A percentile compares a stretch with the other conserved stretches of the same genome.
These are phyloP conservation scores for Nakazawaea sp. DNA, from an alignment of 805 yeast species.

Conservation along the genomic window DNA sequence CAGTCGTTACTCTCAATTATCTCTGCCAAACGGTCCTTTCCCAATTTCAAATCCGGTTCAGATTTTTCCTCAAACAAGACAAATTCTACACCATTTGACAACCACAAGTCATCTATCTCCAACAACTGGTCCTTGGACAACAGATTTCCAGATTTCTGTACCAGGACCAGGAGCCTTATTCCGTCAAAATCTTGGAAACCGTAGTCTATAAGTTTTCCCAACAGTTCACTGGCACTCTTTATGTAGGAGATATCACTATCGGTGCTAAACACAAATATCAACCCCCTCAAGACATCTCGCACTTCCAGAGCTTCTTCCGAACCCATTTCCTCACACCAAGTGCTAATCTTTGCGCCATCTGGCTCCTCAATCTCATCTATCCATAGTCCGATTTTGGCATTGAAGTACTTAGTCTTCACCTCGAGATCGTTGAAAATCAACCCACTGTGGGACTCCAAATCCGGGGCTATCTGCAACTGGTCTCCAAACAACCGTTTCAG, in stretches of 20 bases:
- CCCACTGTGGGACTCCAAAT: constrained; percentile 17
- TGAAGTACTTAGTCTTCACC: constrained; percentile 20
- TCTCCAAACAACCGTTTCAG: constrained; percentile 14
- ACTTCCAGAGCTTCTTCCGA: constrained; percentile 32
- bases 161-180: constrained; percentile 29
- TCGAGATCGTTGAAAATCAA: constrained; percentile 17
- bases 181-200: constrained; percentile 24
- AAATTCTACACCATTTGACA: constrained; percentile 35
- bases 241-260: constrained; percentile 18
- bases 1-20: constrained; percentile 38
- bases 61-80: constrained; percentile 11
- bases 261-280: constrained; percentile 33
- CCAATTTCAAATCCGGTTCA: constrained; percentile 24
- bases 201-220: constrained; percentile 12
- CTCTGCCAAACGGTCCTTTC: constrained; percentile 32
- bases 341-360: constrained; percentile 20
- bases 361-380: constrained; percentile 24
- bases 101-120: constrained; percentile 32
- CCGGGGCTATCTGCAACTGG: constrained; percentile 12
- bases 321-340: constrained; percentile 34
- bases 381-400: constrained; percentile 19
- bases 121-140: constrained; percentile 10
- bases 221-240: constrained; percentile 15
- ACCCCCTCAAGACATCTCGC: constrained; percentile 38
- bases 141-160: constrained; percentile 3